A percentile compares a stretch with the other conserved stretches of the same genome.
phyloP scores from a whole-genome alignment of 352 stramenopile genomes.

The Pythium monospermum region DNA sequence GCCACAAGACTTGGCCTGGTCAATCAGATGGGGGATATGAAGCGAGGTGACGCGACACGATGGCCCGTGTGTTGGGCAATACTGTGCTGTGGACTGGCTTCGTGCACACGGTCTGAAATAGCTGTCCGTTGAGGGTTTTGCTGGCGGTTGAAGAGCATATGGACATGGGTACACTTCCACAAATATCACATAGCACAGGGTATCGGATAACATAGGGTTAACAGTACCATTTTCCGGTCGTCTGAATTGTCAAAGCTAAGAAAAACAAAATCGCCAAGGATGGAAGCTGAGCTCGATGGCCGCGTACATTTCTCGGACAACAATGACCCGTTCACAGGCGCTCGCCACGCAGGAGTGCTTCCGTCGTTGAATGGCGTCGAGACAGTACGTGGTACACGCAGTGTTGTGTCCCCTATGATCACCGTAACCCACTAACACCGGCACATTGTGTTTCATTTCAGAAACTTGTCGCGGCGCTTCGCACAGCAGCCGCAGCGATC shows the following conservation, averaged over 20 bases:
- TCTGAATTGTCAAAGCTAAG: not conserved
- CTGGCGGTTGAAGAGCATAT: not conserved
- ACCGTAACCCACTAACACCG: not conserved
- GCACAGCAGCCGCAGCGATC: slow-evolving; percentile 62
- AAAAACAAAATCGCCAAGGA: slow-evolving; percentile 9
- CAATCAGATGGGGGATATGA: too few species aligned
- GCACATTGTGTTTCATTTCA: slow-evolving; percentile 18
- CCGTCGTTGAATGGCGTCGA: slow-evolving; percentile 71
- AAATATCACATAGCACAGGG: not conserved
- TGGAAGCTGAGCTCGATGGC: slow-evolving; percentile 62
- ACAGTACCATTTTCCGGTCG: slow-evolving; percentile 1
- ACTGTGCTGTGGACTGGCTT: not conserved
- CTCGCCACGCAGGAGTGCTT: slow-evolving; percentile 69
- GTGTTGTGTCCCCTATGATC: not conserved
- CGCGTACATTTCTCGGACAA: slow-evolving; percentile 79
- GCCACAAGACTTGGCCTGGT: not conserved
- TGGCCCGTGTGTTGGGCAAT: not conserved
- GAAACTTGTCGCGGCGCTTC: slow-evolving; percentile 78
- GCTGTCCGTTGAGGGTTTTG: not conserved
- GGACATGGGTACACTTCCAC: slow-evolving; percentile 17
- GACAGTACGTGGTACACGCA: slow-evolving; percentile 35
- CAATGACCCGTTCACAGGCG: slow-evolving; percentile 58
- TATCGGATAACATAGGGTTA: not conserved
- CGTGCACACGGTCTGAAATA: not conserved
- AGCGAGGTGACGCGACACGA: not conserved